These are phyloP conservation scores for Epithemia pelagica DNA, from an alignment of 108 stramenopile species.

Conservation along the genomic window DNA sequence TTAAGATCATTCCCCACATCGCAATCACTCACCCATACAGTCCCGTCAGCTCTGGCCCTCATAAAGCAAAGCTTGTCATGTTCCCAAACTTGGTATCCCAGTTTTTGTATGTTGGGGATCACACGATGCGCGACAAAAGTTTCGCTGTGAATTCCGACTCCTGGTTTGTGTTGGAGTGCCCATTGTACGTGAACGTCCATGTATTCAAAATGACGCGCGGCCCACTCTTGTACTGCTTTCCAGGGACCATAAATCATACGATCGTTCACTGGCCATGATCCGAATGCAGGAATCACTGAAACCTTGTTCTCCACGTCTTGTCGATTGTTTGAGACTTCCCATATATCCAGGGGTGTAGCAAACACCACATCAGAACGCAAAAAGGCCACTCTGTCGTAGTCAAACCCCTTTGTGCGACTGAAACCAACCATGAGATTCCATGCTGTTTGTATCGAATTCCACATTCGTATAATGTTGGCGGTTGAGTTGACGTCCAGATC, in stretches of 20 bases:
- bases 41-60: conserved; percentile 31
- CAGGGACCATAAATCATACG: conserved; percentile 51
- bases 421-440: conserved; percentile 7
- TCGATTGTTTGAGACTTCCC: conserved; percentile 2
- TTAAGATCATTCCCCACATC: not conserved
- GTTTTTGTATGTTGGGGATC: conserved; percentile 24
- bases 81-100: conserved; percentile 7
- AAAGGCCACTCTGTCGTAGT: conserved; percentile 42
- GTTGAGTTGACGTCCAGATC: not conserved
- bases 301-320: conserved; percentile 19
- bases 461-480: conserved; percentile 11
- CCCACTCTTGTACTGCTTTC: conserved; percentile 44
- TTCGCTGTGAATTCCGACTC: conserved; percentile 32
- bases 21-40: conserved; percentile 30
- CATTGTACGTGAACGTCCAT: conserved; percentile 22
- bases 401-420: not conserved
- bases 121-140: conserved; percentile 29
- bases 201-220: conserved; percentile 36
- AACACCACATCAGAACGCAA: conserved; percentile 42
- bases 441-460: conserved; percentile 6
- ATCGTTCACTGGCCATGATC: conserved; percentile 30
- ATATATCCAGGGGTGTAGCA: conserved; percentile 41
- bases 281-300: conserved; percentile 24
- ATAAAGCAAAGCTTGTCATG: conserved; percentile 32
- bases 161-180: conserved; percentile 13